Conservation (phyloP, 371 early-diverging fungal species). For the Gilbertella persicaria region DNA sequence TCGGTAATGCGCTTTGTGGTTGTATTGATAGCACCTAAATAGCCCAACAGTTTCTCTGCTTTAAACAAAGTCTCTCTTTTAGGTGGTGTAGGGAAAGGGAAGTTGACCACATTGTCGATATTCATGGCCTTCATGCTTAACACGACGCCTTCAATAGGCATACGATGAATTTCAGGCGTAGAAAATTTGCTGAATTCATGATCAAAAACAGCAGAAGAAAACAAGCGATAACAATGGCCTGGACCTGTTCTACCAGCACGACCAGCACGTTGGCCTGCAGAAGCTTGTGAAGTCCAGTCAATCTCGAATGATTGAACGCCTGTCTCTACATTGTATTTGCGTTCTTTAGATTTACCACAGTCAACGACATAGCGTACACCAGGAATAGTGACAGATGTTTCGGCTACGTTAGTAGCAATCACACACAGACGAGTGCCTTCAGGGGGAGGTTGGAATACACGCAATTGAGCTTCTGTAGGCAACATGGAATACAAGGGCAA, state of each 20-base stretch:
- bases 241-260: slow-evolving; percentile 98
- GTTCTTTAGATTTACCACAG: slow-evolving; percentile 93
- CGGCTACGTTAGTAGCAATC: slow-evolving; percentile 99
- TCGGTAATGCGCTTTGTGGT: slow-evolving; percentile 76
- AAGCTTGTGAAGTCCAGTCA: slow-evolving; percentile 94
- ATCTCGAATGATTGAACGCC: slow-evolving; percentile 89
- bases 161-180: slow-evolving; percentile 92
- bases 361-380: slow-evolving; percentile 98
- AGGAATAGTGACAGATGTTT: slow-evolving; percentile 98
- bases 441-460: slow-evolving; percentile 88
- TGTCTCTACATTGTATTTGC: slow-evolving; percentile 76
- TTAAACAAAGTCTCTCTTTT: slow-evolving; percentile 62
- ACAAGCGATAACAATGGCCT: slow-evolving; percentile 98
- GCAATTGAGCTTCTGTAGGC: slow-evolving; percentile 86
- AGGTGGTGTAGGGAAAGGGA: slow-evolving; percentile 96
- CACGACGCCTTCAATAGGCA: slow-evolving; percentile 95
- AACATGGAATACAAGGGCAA: slow-evolving; percentile 93
- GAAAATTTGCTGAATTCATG: slow-evolving; percentile 88
- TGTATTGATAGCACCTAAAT: slow-evolving; percentile 75
- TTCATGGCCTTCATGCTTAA: slow-evolving; percentile 96
- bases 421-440: slow-evolving; percentile 92
- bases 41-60: slow-evolving; percentile 73
- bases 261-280: slow-evolving; percentile 96
- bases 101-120: slow-evolving; percentile 91
- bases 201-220: slow-evolving; percentile 92